Conservation (phyloP, 176 grass and related monocot genomes). For the Raddia guianensis region DNA sequence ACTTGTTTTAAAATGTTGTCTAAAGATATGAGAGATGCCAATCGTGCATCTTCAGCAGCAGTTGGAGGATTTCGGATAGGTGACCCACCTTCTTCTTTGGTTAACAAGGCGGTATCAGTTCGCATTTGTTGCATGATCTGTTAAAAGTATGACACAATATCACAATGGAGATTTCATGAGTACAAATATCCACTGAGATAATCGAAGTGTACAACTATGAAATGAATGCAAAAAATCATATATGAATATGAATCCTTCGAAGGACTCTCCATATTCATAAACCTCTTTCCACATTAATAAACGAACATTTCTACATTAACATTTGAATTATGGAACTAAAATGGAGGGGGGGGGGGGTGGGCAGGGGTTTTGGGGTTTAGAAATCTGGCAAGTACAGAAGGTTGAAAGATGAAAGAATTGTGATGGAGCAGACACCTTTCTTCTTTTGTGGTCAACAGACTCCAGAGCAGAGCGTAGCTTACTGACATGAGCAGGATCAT, state of each 20-base stretch:
- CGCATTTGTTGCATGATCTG: slow-evolving; percentile 99
- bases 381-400: slow-evolving; percentile 6
- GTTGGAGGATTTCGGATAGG: slow-evolving; percentile 95
- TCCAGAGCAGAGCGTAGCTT: slow-evolving; percentile 94
- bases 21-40: slow-evolving; percentile 98
- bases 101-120: slow-evolving; percentile 78
- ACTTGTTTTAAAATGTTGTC: slow-evolving; percentile 91
- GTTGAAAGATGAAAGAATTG: slow-evolving; percentile 22
- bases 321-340: not conserved
- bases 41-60: slow-evolving; percentile 91
- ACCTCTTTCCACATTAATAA: not conserved
- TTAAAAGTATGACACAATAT: slow-evolving; percentile 33
- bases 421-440: slow-evolving; percentile 61
- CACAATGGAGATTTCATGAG: slow-evolving; percentile 4
- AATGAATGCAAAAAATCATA: slow-evolving; percentile 35
- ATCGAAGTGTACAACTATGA: not conserved
- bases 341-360: not conserved
- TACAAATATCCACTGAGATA: slow-evolving; percentile 31
- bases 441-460: slow-evolving; percentile 96
- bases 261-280: not conserved
- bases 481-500: slow-evolving; percentile 69
- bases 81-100: slow-evolving; percentile 98
- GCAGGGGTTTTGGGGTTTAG: too few relatives aligned
- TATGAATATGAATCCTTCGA: not conserved
- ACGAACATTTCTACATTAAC: not conserved